phyloP scores from a whole-genome alignment of 495 filamentous ascomycete species.

The Xylaria acuta region DNA sequence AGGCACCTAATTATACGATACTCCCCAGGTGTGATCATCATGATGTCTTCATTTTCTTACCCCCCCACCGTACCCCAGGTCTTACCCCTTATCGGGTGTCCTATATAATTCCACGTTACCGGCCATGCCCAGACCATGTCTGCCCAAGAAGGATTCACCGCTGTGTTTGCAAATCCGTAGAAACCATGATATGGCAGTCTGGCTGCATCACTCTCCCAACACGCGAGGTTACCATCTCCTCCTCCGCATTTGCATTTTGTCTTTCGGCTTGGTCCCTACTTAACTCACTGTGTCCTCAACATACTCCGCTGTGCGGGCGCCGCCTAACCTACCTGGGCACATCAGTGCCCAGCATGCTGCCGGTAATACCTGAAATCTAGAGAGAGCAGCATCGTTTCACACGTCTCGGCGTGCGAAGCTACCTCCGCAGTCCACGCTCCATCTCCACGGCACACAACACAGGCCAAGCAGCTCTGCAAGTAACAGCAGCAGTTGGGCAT shows the following conservation, averaged over 20 bases:
- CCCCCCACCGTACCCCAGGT: conserved; percentile 14
- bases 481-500: conserved; percentile 12
- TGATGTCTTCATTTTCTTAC: conserved; percentile 10
- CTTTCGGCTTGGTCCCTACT: background rate
- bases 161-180: conserved; percentile 4
- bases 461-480: conserved; percentile 8
- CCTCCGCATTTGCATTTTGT: background rate
- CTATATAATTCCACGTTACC: conserved; percentile 10
- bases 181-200: background rate
- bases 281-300: background rate
- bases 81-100: conserved; percentile 4
- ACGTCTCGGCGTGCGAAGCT: conserved; percentile 21
- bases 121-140: background rate
- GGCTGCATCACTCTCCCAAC: background rate
- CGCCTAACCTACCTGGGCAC: background rate
- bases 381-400: background rate
- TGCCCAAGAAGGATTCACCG: conserved; percentile 16
- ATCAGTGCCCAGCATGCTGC: background rate
- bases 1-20: background rate
- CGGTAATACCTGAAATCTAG: background rate
- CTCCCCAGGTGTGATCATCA: conserved; percentile 19
- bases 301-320: background rate
- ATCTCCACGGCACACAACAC: conserved; percentile 5
- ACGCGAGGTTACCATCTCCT: background rate
- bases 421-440: conserved; percentile 9